Conservation (phyloP, 139 green algal genomes). For the Eudorina sp. region DNA sequence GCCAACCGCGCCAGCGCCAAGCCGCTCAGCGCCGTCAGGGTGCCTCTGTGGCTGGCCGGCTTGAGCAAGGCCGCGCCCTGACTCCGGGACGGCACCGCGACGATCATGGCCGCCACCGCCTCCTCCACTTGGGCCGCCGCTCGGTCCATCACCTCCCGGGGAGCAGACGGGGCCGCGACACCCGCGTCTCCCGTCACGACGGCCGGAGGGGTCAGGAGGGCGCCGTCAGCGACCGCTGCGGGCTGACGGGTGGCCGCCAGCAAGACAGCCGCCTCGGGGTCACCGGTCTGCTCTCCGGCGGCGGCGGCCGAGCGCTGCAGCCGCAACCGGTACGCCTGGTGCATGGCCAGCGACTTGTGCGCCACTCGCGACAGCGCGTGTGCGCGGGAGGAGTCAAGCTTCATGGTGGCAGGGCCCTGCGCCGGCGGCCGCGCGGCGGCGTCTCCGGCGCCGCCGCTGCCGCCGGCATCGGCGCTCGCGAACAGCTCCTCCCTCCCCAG, state of each 20-base stretch:
- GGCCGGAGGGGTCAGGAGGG: too few species aligned
- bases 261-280: not conserved
- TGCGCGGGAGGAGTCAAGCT: not conserved
- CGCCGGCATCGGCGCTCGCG: not conserved
- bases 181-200: too few species aligned
- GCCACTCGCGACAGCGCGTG: conserved; percentile 1
- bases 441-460: not conserved
- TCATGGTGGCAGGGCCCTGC: not conserved
- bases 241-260: not conserved
- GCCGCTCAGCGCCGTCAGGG: not conserved
- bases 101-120: not conserved
- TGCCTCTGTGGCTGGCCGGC: not conserved
- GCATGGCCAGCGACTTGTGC: not conserved
- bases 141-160: not conserved
- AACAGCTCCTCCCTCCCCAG: not conserved
- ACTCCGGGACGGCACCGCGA: not conserved
- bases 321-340: not conserved
- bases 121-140: not conserved
- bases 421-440: not conserved
- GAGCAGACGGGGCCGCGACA: not conserved
- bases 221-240: not conserved
- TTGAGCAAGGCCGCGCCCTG: not conserved
- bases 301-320: not conserved
- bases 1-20: conserved; percentile 10
- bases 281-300: not conserved